Evolutionary conservation across 805 yeast genomes (phyloP).

Genomic region (Candida maltosa): DNA sequence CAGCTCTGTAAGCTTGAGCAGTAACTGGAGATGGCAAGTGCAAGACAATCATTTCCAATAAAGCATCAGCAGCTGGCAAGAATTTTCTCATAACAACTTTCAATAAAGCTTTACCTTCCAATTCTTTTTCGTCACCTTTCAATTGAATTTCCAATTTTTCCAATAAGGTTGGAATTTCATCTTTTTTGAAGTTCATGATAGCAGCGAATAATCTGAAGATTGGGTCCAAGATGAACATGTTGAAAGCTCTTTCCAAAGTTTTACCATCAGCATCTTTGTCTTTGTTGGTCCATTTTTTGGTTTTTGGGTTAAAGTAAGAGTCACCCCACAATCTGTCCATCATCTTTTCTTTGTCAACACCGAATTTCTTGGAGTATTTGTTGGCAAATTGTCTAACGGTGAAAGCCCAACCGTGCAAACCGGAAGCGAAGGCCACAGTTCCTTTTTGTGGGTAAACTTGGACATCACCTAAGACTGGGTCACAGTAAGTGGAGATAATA

Average conservation of each 20-base stretch:
- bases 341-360: conserved; percentile 97
- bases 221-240: conserved; percentile 98
- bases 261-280: conserved; percentile 95
- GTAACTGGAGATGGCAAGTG: conserved; percentile 99
- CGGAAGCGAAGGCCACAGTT: conserved; percentile 99
- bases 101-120: conserved; percentile 97
- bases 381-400: conserved; percentile 97
- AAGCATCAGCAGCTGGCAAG: conserved; percentile 99
- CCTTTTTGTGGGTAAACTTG: conserved; percentile 99
- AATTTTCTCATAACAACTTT: conserved; percentile 99
- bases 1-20: conserved; percentile 99
- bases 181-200: conserved; percentile 99
- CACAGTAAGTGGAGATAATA: conserved; percentile 92
- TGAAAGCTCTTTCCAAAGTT: conserved; percentile 97
- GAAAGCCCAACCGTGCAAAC: conserved; percentile 99
- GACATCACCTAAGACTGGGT: conserved; percentile 86
- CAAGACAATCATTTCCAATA: conserved; percentile 96
- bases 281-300: conserved; percentile 98
- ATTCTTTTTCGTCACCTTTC: conserved; percentile 96
- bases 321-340: conserved; percentile 99
- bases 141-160: conserved; percentile 91
- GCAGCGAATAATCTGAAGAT: conserved; percentile 96
- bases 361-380: conserved; percentile 98
- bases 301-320: conserved; percentile 99
- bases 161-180: conserved; percentile 86